Percentiles rank a stretch among this genome's conserved stretches.
Evolutionary conservation across 805 yeast genomes (phyloP).

Genomic region (Schwanniomyces polymorphus): DNA sequence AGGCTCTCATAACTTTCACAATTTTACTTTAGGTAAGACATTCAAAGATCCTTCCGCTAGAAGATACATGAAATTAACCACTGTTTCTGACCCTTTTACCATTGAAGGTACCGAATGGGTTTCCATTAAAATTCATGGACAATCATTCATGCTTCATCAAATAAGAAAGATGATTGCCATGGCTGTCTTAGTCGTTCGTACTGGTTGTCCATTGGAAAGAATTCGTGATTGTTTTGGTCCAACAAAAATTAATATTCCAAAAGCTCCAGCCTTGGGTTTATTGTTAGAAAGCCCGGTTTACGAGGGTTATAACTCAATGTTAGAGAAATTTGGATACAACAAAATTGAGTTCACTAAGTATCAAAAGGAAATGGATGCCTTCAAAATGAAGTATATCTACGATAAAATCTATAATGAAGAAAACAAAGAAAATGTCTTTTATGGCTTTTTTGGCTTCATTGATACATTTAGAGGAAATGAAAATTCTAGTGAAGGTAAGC

Average conservation of each 20-base stretch:
- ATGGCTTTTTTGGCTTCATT: conserved; percentile 87
- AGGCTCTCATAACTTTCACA: conserved; percentile 92
- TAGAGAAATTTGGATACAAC: conserved; percentile 75
- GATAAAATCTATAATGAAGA: conserved; percentile 93
- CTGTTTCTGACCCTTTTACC: conserved; percentile 84
- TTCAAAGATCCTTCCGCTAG: conserved; percentile 84
- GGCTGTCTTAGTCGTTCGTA: conserved; percentile 83
- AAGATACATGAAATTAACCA: conserved; percentile 76
- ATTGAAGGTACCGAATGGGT: conserved; percentile 96
- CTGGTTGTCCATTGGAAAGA: conserved; percentile 78
- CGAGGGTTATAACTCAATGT: conserved; percentile 73
- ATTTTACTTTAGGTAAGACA: conserved; percentile 78
- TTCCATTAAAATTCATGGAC: conserved; percentile 95
- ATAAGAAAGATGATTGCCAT: conserved; percentile 97
- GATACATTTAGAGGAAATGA: conserved; percentile 62
- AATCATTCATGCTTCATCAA: conserved; percentile 97
- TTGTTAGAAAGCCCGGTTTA: conserved; percentile 90
- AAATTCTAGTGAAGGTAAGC: conserved; percentile 51
- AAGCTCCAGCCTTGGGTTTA: conserved; percentile 95
- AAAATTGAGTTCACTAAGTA: conserved; percentile 67
- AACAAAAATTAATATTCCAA: conserved; percentile 83
- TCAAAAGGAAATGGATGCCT: conserved; percentile 71
- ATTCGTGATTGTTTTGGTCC: conserved; percentile 75
- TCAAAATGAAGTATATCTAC: conserved; percentile 85
- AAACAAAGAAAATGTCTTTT: conserved; percentile 79